Conservation (phyloP, 1,284 basidiomycete genomes). For the Pterula multifida region DNA sequence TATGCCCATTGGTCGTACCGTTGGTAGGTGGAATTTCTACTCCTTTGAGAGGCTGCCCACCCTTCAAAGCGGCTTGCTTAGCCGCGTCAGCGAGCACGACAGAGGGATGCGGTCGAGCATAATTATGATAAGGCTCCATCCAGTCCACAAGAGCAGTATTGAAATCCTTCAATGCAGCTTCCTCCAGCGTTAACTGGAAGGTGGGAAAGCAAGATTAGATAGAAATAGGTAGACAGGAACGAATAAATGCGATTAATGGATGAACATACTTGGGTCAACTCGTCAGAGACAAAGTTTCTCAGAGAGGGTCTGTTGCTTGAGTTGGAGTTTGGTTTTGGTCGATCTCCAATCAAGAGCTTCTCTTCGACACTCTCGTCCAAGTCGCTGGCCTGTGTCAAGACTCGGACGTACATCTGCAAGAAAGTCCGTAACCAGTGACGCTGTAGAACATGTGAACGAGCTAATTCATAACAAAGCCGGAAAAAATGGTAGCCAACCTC, state of each 20-base stretch:
- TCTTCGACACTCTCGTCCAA: conserved; percentile 67
- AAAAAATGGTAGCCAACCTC: conserved; percentile 30
- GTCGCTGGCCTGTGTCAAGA: conserved; percentile 65
- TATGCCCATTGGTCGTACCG: conserved; percentile 33
- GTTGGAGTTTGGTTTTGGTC: conserved; percentile 50
- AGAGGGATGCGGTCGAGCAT: conserved; percentile 53
- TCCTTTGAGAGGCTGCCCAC: conserved; percentile 52
- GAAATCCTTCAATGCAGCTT: conserved; percentile 44
- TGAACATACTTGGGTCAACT: conserved; percentile 37
- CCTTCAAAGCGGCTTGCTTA: conserved; percentile 56
- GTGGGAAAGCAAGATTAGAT: conserved; percentile 6
- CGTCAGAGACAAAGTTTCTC: conserved; percentile 39
- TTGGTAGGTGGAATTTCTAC: conserved; percentile 40
- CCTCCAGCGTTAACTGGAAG: conserved; percentile 50
- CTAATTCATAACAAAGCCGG: background rate
- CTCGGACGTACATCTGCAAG: conserved; percentile 64
- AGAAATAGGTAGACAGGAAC: conserved; percentile 1
- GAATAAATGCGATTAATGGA: conserved; percentile 34
- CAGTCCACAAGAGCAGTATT: conserved; percentile 51
- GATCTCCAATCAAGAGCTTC: conserved; percentile 65
- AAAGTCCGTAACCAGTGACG: conserved; percentile 61
- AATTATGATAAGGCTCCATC: conserved; percentile 63
- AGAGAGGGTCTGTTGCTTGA: conserved; percentile 38
- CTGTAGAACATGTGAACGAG: background rate
- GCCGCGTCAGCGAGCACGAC: conserved; percentile 62